A percentile compares a stretch with the other conserved stretches of the same genome.
Evolutionary conservation across 2,329 filamentous ascomycete species (phyloP).

Genomic region (Sclerotinia borealis): DNA sequence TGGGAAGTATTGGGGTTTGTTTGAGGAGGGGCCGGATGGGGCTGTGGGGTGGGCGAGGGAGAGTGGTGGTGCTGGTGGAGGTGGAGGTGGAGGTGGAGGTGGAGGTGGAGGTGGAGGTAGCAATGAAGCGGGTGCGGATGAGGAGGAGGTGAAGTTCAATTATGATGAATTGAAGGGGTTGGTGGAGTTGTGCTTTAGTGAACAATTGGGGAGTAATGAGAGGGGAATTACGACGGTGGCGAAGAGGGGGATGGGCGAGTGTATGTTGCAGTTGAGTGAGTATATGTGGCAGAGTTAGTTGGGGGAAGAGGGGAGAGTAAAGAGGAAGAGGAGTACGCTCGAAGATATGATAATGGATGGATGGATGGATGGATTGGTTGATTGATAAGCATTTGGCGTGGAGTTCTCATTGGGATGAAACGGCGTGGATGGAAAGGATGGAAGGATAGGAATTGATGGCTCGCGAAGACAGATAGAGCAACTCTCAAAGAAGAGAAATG

Average conservation of each 20-base stretch:
- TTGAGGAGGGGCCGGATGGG: conserved; percentile 57
- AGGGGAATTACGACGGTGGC: conserved; percentile 62
- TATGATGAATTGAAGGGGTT: conserved; percentile 63
- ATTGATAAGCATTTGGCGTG: conserved; percentile 4
- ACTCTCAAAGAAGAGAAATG: no score
- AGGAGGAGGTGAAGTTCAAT: conserved; percentile 44
- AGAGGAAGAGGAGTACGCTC: background rate
- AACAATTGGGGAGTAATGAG: conserved; percentile 59
- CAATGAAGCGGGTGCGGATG: conserved; percentile 19
- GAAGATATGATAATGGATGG: background rate
- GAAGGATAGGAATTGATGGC: background rate
- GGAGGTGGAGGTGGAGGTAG: conserved; percentile 48
- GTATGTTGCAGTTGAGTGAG: conserved; percentile 64
- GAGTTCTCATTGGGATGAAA: background rate
- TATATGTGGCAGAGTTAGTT: conserved; percentile 56
- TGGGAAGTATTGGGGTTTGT: conserved; percentile 63
- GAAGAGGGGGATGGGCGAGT: conserved; percentile 63
- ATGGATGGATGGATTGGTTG: background rate
- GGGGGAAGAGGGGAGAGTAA: background rate
- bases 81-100: conserved; percentile 53
- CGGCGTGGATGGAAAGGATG: background rate
- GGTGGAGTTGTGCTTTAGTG: conserved; percentile 62
- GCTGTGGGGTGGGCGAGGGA: conserved; percentile 55
- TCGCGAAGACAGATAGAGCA: no score
- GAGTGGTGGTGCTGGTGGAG: conserved; percentile 13